A percentile compares a stretch with the other conserved stretches of the same genome.
These are phyloP conservation scores for Penicillium hordei DNA, from an alignment of 2,329 filamentous ascomycete species.

Conservation along the genomic window DNA sequence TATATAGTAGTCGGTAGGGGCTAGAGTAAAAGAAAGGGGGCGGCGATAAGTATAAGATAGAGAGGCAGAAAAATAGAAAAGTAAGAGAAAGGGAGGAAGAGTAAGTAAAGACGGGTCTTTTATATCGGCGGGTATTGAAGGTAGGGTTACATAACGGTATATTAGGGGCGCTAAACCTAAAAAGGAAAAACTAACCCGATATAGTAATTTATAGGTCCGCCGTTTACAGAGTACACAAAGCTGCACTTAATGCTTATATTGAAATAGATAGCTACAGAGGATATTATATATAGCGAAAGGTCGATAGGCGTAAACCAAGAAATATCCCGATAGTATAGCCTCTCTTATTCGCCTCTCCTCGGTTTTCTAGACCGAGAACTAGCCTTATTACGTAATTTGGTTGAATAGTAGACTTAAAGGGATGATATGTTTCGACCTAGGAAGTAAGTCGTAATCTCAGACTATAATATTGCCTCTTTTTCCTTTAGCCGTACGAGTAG, in stretches of 20 bases:
- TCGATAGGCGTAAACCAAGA: conserved; percentile 3
- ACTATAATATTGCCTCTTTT: conserved; percentile 18
- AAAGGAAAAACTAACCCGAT: no score
- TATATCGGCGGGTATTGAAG: no score
- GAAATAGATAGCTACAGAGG: conserved; percentile 8
- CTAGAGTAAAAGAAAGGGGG: no score
- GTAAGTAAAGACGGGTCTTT: no score
- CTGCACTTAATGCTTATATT: conserved; percentile 9
- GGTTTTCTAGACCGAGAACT: conserved; percentile 9
- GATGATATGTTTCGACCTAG: conserved; percentile 14
- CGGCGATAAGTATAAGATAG: no score
- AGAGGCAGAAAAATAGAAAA: no score
- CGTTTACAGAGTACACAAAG: no score
- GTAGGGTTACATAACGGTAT: no score
- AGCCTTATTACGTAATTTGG: conserved; percentile 15
- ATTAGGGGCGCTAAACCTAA: no score
- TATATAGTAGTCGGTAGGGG: no score
- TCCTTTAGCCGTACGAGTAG: conserved; percentile 18
- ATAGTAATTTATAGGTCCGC: no score
- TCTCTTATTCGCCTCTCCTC: conserved; percentile 7
- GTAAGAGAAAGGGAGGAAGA: no score
- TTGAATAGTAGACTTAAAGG: not conserved
- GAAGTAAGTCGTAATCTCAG: conserved; percentile 17
- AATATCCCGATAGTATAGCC: conserved; percentile 1
- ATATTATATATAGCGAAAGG: conserved; percentile 3